Conservation (phyloP, 1,284 basidiomycete species). For the Trametes sp. region DNA sequence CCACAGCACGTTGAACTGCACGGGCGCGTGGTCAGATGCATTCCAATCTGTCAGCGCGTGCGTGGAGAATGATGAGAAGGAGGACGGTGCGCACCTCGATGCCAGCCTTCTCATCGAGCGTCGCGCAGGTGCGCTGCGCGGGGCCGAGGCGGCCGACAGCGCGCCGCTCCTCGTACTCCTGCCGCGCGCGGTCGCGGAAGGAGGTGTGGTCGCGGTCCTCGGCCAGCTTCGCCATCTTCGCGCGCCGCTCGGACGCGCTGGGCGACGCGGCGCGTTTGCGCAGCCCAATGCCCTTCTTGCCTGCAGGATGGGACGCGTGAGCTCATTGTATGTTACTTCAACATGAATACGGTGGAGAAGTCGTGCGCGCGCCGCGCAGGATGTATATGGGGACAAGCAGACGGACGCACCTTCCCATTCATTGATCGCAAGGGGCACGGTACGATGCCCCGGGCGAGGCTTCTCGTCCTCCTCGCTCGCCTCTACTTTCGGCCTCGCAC, state of each 20-base stretch:
- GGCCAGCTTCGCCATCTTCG: conserved; percentile 77
- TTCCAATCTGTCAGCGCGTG: no score
- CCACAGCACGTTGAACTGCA: conserved; percentile 78
- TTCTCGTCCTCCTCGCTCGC: conserved; percentile 15
- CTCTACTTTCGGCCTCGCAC: conserved; percentile 18
- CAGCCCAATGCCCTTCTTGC: conserved; percentile 78
- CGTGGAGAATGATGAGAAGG: no score
- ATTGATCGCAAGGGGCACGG: conserved; percentile 71
- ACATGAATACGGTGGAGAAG: no score
- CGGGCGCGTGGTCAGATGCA: no score
- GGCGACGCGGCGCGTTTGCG: conserved; percentile 75
- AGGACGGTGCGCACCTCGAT: conserved; percentile 56
- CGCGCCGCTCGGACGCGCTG: conserved; percentile 62
- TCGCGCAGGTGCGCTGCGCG: conserved; percentile 74
- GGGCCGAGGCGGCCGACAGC: conserved; percentile 72
- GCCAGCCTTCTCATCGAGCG: conserved; percentile 74
- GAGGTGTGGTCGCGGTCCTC: conserved; percentile 62
- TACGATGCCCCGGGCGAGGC: conserved; percentile 48
- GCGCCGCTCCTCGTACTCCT: conserved; percentile 76
- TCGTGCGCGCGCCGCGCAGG: no score
- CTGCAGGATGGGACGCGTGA: conserved; percentile 47
- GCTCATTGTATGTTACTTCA: neutral
- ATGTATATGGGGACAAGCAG: neutral
- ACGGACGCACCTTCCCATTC: conserved; percentile 75
- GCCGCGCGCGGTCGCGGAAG: conserved; percentile 71